A percentile compares a stretch with the other conserved stretches of the same genome.
phyloP scores from a whole-genome alignment of 768 basidiomycete species.

The Rhodosporidiobolus sp. region DNA sequence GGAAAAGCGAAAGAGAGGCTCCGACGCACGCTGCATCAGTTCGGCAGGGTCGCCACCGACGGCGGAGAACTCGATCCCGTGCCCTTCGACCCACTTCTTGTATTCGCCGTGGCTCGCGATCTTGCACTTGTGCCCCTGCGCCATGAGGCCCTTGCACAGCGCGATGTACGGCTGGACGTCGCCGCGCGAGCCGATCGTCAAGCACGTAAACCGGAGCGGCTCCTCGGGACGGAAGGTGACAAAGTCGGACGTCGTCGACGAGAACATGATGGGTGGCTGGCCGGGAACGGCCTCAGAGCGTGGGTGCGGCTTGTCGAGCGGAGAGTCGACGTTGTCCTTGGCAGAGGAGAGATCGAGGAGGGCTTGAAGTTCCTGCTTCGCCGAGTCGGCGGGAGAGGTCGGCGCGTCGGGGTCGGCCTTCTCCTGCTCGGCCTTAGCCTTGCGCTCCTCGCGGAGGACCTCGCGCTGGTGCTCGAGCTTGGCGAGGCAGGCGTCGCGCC shows the following conservation, averaged over 20 bases:
- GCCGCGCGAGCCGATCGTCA: slow-evolving; percentile 93
- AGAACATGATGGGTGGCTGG: slow-evolving; percentile 81
- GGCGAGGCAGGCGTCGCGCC: slow-evolving; percentile 70
- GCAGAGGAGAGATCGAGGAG: slow-evolving; percentile 77
- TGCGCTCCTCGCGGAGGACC: slow-evolving; percentile 57
- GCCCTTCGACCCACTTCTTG: slow-evolving; percentile 67
- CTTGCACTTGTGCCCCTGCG: slow-evolving; percentile 79
- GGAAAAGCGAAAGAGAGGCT: not conserved
- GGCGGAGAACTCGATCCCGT: slow-evolving; percentile 91
- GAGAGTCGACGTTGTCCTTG: slow-evolving; percentile 11
- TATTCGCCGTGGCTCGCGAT: slow-evolving; percentile 97
- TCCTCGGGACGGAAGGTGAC: slow-evolving; percentile 89
- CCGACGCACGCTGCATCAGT: slow-evolving; percentile 63
- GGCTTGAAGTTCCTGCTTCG: slow-evolving; percentile 69
- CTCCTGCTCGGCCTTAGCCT: slow-evolving; percentile 46
- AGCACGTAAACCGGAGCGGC: slow-evolving; percentile 81
- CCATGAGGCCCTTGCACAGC: slow-evolving; percentile 82
- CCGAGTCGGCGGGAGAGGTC: slow-evolving; percentile 47
- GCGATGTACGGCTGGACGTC: slow-evolving; percentile 99
- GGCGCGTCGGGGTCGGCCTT: slow-evolving; percentile 24
- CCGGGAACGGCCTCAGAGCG: slow-evolving; percentile 30
- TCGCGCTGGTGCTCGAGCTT: slow-evolving; percentile 81
- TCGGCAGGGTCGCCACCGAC: slow-evolving; percentile 98
- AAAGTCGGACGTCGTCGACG: slow-evolving; percentile 91
- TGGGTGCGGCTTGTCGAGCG: slow-evolving; percentile 34